Evolutionary conservation across 2,329 filamentous ascomycete species (phyloP).

Genomic region (Didymella keratinophila): DNA sequence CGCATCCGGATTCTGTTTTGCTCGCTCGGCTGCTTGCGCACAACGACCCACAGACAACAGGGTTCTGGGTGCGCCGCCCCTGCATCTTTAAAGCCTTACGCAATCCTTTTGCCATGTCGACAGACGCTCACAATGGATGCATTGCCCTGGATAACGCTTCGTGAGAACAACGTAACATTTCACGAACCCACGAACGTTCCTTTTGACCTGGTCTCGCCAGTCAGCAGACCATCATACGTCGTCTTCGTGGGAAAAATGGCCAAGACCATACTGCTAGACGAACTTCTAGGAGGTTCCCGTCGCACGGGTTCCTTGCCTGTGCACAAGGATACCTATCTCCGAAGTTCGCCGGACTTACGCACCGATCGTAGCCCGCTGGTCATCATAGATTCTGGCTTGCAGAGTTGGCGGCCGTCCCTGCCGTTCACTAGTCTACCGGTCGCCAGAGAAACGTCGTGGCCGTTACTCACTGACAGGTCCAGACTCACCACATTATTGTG

Average conservation of each 20-base stretch:
- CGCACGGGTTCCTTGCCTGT: neutral
- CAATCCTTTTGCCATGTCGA: too few species aligned
- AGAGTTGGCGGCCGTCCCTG: neutral
- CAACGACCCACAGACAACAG: too few species aligned
- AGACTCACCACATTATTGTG: neutral
- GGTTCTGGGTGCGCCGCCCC: too few species aligned
- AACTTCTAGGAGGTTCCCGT: neutral
- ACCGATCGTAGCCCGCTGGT: constrained; percentile 1
- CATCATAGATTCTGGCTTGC: constrained; percentile 1
- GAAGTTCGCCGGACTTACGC: neutral
- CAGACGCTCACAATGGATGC: neutral
- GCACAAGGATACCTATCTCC: constrained; percentile 6
- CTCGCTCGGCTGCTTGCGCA: too few species aligned
- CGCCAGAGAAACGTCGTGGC: neutral
- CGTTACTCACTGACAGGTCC: neutral
- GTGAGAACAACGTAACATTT: neutral
- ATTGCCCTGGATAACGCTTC: neutral
- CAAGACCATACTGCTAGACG: constrained; percentile 6
- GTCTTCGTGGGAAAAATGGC: constrained; percentile 1
- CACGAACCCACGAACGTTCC: neutral
- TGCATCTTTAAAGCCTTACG: too few species aligned
- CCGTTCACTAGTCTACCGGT: neutral
- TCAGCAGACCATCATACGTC: neutral
- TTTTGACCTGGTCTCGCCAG: neutral
- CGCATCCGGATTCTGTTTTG: too few species aligned